Conservation (phyloP, 177 flowering plant genomes). For the Vitis hybrid region DNA sequence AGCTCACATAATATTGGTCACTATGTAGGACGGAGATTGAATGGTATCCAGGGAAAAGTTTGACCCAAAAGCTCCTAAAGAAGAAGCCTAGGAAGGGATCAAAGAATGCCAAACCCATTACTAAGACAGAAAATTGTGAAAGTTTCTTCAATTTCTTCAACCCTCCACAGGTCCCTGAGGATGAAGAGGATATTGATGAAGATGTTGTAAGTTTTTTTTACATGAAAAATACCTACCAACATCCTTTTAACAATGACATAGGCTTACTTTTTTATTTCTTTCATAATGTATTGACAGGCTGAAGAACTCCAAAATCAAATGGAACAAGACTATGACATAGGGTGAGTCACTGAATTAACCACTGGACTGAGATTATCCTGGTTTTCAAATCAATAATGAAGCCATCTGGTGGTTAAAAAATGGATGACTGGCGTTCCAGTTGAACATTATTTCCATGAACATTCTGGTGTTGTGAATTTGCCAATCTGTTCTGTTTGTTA, state of each 20-base stretch:
- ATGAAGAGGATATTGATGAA: conserved; percentile 84
- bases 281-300: conserved; percentile 38
- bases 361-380: too few relatives aligned
- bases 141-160: conserved; percentile 92
- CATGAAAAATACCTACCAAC: background rate
- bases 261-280: background rate
- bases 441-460: too few relatives aligned
- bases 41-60: conserved; percentile 87
- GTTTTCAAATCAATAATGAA: too few relatives aligned
- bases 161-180: conserved; percentile 91
- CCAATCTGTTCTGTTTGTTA: too few relatives aligned
- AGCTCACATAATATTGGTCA: background rate
- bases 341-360: conserved; percentile 33
- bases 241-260: too few relatives aligned
- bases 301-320: conserved; percentile 76
- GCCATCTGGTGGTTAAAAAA: too few relatives aligned
- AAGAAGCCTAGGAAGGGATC: conserved; percentile 94
- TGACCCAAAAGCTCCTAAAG: conserved; percentile 84
- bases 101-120: conserved; percentile 81
- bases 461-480: too few relatives aligned
- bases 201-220: conserved; percentile 55
- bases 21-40: conserved; percentile 78
- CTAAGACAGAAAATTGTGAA: conserved; percentile 81
- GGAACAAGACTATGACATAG: conserved; percentile 87
- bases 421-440: too few relatives aligned